Conservation (phyloP, 2,329 filamentous ascomycete species). For the Botrytis cinerea region DNA sequence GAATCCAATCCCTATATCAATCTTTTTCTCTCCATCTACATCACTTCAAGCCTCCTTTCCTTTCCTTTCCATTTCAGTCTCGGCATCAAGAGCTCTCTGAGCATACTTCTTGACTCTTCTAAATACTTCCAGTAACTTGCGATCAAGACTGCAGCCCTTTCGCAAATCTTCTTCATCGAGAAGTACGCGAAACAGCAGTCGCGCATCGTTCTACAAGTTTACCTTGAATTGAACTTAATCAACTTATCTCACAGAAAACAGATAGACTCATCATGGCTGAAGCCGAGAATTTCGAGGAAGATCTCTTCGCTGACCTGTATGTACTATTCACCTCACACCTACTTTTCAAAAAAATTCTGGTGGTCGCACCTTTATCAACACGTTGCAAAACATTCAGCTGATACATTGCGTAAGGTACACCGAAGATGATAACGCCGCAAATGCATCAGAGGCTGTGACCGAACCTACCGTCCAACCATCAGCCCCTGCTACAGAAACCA, state of each 20-base stretch:
- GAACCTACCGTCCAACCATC: constrained; percentile 32
- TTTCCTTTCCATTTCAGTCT: neutral
- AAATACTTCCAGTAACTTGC: neutral
- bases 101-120: neutral
- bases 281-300: constrained; percentile 81
- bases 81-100: neutral
- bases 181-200: neutral
- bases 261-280: constrained; percentile 65
- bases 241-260: constrained; percentile 4
- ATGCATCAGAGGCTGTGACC: constrained; percentile 41
- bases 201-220: neutral
- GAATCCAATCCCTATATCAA: neutral
- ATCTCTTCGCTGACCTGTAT: constrained; percentile 94
- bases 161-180: constrained; percentile 7
- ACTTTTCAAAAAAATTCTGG: neutral
- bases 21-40: neutral
- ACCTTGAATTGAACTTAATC: constrained; percentile 8
- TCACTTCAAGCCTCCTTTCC: neutral
- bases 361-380: constrained; percentile 1
- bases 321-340: constrained; percentile 43
- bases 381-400: constrained; percentile 12
- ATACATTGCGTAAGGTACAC: constrained; percentile 57
- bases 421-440: constrained; percentile 59
- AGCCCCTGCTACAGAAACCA: constrained; percentile 33
- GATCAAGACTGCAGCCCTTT: neutral